Conservation (phyloP, 192 early-diverging fungal species). For the Backusella liffmaniae region DNA sequence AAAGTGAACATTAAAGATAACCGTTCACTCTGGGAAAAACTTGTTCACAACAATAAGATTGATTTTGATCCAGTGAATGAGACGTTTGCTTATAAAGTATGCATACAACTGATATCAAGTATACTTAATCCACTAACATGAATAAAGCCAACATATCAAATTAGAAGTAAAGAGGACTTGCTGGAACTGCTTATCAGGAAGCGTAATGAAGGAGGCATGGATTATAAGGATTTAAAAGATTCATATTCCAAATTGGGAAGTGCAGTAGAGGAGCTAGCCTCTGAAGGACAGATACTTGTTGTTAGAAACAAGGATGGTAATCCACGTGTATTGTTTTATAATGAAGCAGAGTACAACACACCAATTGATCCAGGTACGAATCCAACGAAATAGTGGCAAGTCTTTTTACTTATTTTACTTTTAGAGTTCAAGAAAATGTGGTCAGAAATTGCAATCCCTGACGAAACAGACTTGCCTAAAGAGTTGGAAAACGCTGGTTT, state of each 20-base stretch:
- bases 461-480: conserved; percentile 68
- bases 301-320: conserved; percentile 64
- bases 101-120: neutral
- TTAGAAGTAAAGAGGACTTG: conserved; percentile 71
- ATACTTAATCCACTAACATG: neutral
- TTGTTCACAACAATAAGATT: conserved; percentile 66
- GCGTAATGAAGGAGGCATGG: conserved; percentile 61
- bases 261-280: conserved; percentile 55
- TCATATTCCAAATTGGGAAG: conserved; percentile 64
- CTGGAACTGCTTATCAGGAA: conserved; percentile 56
- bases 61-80: conserved; percentile 50
- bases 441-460: conserved; percentile 64
- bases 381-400: neutral
- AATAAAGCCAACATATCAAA: conserved; percentile 63
- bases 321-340: conserved; percentile 68
- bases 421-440: conserved; percentile 77
- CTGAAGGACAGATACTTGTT: conserved; percentile 56
- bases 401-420: conserved; percentile 19
- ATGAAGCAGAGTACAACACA: conserved; percentile 53
- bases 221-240: conserved; percentile 73
- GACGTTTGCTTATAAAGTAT: conserved; percentile 71
- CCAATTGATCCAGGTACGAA: conserved; percentile 50
- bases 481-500: conserved; percentile 72
- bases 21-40: conserved; percentile 50
- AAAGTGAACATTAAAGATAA: conserved; percentile 57